Conservation (phyloP, 2,329 filamentous ascomycete genomes). For the Cercospora citrullina region DNA sequence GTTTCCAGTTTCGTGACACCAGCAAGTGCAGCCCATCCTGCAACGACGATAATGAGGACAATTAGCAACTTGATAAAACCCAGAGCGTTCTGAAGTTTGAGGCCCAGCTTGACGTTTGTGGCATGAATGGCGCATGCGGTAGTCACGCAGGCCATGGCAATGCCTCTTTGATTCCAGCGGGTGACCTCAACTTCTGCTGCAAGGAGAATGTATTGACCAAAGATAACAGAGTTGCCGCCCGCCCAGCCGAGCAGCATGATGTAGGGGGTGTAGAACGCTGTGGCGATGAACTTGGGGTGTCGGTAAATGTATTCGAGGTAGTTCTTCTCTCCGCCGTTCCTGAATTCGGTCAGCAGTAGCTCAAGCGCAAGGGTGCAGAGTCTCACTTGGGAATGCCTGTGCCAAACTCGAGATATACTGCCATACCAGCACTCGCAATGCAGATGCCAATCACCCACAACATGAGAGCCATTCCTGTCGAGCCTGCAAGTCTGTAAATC, state of each 20-base stretch:
- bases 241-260: constrained; percentile 64
- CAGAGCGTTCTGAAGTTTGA: constrained; percentile 49
- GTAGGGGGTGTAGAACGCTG: constrained; percentile 63
- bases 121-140: constrained; percentile 53
- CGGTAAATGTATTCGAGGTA: constrained; percentile 69
- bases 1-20: constrained; percentile 46
- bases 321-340: constrained; percentile 60
- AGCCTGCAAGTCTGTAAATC: constrained; percentile 61
- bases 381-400: background rate
- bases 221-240: constrained; percentile 62
- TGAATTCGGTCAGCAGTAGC: background rate
- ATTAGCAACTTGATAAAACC: constrained; percentile 61
- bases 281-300: constrained; percentile 63
- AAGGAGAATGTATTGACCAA: constrained; percentile 61
- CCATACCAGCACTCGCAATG: constrained; percentile 56
- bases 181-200: constrained; percentile 54
- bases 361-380: constrained; percentile 63
- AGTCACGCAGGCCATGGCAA: constrained; percentile 55
- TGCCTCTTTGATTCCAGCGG: constrained; percentile 65
- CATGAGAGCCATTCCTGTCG: constrained; percentile 61
- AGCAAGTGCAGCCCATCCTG: constrained; percentile 63
- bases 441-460: constrained; percentile 65
- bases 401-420: constrained; percentile 62
- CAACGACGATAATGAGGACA: constrained; percentile 53
- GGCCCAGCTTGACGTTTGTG: constrained; percentile 48